Conservation (phyloP, 164 flowering plant species). For the Platanus orientalis region DNA sequence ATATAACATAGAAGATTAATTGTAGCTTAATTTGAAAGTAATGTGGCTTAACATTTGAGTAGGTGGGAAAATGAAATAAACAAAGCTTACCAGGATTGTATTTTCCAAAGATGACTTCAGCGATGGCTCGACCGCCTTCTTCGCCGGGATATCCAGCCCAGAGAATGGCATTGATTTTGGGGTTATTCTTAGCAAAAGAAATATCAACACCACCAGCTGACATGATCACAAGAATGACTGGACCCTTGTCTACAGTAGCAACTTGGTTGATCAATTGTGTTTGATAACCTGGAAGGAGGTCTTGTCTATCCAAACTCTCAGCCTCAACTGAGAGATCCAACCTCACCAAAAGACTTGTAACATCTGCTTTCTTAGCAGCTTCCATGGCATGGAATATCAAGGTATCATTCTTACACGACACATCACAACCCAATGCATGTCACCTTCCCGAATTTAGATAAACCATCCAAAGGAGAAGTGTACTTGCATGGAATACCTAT, state of each 20-base stretch:
- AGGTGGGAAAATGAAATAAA: too few relatives aligned
- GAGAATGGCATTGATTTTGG: constrained; percentile 48
- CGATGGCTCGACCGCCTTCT: constrained; percentile 73
- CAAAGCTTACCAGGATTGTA: too few relatives aligned
- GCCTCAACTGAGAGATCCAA: constrained; percentile 63
- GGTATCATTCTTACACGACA: constrained; percentile 33
- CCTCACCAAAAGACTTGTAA: constrained; percentile 60
- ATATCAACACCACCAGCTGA: constrained; percentile 69
- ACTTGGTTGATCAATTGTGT: constrained; percentile 58
- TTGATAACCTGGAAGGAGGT: constrained; percentile 67
- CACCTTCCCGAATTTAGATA: too few relatives aligned
- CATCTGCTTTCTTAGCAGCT: constrained; percentile 57
- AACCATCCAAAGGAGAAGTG: too few relatives aligned
- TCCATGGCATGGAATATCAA: constrained; percentile 39
- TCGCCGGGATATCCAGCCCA: constrained; percentile 90
- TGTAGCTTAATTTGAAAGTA: too few relatives aligned
- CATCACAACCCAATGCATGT: constrained; percentile 20
- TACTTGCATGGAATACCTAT: too few relatives aligned
- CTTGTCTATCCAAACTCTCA: constrained; percentile 44
- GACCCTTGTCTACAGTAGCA: constrained; percentile 54
- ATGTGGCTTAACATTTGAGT: too few relatives aligned
- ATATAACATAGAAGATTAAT: too few relatives aligned
- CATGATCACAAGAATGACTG: constrained; percentile 55
- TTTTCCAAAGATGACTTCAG: constrained; percentile 32
- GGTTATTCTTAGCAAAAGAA: constrained; percentile 62